Evolutionary conservation across 23 red algal species (phyloP), one percentile per base, ranked within the genome.

Genomic region (Porphyridium purpureum): DNA sequence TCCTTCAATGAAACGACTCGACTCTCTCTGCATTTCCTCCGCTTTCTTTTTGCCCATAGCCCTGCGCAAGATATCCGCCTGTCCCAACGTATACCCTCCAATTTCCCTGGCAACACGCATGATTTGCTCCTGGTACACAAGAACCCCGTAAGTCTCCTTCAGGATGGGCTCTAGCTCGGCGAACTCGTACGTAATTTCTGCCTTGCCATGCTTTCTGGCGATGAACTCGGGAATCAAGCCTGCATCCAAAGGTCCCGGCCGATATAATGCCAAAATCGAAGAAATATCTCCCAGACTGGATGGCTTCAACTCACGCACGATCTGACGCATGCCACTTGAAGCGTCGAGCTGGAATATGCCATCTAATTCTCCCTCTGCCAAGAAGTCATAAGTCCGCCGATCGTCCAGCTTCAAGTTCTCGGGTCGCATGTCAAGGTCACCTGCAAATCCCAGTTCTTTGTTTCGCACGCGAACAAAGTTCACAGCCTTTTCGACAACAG

Each of bases 111-210:
- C 88, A 1, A 94, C 69, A n/a, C 66, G 68, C 88, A 94, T 94
- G 27, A 94, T 94, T 44, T 94, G 88, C 68, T 94, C 88, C 55
- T 94, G 88, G 69, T 94, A 94, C 7, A 94, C 74, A 59, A 94
- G 56, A 47, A 94, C 69, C 8, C 88, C 88, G 64, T 94, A 94
- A 0, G 88, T 94, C 35, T 83, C 80, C 11, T 66, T 42, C 0
- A 94, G 61, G 50, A 94, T 94, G 11, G 88, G 79, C 24, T 83
- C 55, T 9, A 94, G 73, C 22, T 76, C 47, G 7, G 76, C 60
- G 38, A 84, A 77, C 1, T 80, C 72, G 36, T 72, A 84, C 53
- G 75, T 54, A 35, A 94, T 70, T 2, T 63, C 63, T 27, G 83
- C 78, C 26, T 60, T 35, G 8, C 88, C 77, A 28, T 84, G 72